Conservation (phyloP, 2,329 filamentous ascomycete species). For the Phoma sp. region DNA sequence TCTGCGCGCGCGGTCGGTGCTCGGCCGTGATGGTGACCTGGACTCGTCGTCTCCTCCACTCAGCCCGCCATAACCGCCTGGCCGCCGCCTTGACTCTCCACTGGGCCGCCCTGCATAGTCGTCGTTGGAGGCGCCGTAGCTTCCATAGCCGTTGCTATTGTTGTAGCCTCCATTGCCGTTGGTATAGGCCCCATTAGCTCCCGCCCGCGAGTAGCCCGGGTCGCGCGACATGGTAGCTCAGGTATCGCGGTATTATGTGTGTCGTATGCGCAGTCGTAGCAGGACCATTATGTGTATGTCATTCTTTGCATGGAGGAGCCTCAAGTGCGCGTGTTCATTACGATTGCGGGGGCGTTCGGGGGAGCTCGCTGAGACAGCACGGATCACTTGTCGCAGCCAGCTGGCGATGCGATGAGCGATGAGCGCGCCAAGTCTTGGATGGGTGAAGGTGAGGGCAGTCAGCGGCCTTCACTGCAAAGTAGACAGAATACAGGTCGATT, state of each 20-base stretch:
- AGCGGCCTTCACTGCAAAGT: background rate
- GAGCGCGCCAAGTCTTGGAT: constrained; percentile 9
- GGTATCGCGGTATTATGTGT: constrained; percentile 11
- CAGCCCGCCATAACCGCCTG: constrained; percentile 40
- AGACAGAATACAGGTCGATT: too few relatives aligned
- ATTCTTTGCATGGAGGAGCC: constrained; percentile 7
- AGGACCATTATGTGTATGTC: constrained; percentile 13
- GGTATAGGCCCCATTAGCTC: constrained; percentile 45
- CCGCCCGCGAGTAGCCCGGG: constrained; percentile 40
- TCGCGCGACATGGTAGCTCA: constrained; percentile 44
- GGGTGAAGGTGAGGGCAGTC: constrained; percentile 1
- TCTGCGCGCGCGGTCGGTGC: constrained; percentile 35
- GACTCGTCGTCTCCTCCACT: constrained; percentile 27
- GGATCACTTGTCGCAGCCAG: constrained; percentile 21
- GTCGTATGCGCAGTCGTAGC: constrained; percentile 7
- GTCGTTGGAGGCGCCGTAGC: constrained; percentile 26
- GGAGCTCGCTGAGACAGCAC: constrained; percentile 30
- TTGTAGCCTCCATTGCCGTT: constrained; percentile 39
- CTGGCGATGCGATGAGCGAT: background rate
- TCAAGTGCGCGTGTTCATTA: constrained; percentile 21
- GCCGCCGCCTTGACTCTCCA: constrained; percentile 38
- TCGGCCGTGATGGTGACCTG: constrained; percentile 22
- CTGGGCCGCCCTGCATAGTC: constrained; percentile 29
- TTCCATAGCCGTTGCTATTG: constrained; percentile 26
- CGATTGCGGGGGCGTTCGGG: constrained; percentile 32